A percentile compares a stretch with the other conserved stretches of the same genome.
phyloP scores from a whole-genome alignment of 1,139 yeast species.

The Eremothecium gossypii region DNA sequence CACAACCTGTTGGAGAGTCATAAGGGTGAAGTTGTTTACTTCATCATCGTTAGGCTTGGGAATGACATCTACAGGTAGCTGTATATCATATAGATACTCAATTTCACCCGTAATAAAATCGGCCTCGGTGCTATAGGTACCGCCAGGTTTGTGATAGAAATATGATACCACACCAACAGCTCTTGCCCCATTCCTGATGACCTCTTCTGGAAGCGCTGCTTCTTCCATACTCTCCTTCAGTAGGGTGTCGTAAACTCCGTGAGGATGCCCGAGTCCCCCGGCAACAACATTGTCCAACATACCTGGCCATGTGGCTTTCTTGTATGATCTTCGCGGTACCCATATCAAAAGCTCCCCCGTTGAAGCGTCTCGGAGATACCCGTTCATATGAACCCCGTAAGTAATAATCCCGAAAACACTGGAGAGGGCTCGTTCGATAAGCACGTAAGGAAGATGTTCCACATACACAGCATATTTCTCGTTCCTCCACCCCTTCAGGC shows the following conservation, averaged over 20 bases:
- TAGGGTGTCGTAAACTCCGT: conserved; percentile 66
- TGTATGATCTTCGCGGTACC: conserved; percentile 72
- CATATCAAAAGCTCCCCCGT: conserved; percentile 51
- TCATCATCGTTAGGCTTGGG: conserved; percentile 84
- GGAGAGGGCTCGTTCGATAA: conserved; percentile 72
- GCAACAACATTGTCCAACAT: conserved; percentile 91
- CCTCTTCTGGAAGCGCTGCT: conserved; percentile 59
- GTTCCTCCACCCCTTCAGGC: conserved; percentile 72
- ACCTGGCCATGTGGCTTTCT: conserved; percentile 82
- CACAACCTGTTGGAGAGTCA: conserved; percentile 51
- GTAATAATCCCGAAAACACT: conserved; percentile 78
- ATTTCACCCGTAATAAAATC: conserved; percentile 81
- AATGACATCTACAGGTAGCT: conserved; percentile 39
- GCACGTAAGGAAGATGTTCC: conserved; percentile 51
- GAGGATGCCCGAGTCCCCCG: conserved; percentile 85
- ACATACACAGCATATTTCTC: conserved; percentile 70
- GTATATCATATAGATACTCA: conserved; percentile 68
- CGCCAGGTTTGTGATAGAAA: conserved; percentile 36
- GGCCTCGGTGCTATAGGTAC: conserved; percentile 32
- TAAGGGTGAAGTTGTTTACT: conserved; percentile 60
- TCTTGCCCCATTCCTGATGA: conserved; percentile 38
- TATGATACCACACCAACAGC: conserved; percentile 67
- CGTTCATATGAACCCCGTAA: conserved; percentile 83
- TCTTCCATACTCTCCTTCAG: conserved; percentile 85
- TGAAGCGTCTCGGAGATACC: conserved; percentile 45